Percentiles rank a stretch among this genome's conserved stretches.
These are phyloP conservation scores for Fusarium odoratissimum DNA, from an alignment of 2,329 filamentous ascomycete genomes.

Conservation along the genomic window DNA sequence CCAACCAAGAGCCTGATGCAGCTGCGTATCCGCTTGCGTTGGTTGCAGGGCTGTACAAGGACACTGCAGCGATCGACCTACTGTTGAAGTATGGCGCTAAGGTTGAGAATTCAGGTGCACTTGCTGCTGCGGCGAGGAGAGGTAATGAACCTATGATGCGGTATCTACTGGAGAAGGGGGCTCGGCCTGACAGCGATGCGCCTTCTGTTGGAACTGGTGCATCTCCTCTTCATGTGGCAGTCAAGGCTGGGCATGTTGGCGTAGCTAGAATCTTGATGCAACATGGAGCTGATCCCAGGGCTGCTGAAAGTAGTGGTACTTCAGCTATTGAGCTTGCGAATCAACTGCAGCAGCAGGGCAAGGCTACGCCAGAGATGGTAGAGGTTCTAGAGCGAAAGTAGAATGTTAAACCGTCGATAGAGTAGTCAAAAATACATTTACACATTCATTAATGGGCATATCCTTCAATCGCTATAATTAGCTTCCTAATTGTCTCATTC, in stretches of 20 bases:
- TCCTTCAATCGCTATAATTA: fast-evolving
- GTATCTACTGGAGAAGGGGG: not conserved
- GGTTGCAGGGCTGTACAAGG: not conserved
- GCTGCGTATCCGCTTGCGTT: not conserved
- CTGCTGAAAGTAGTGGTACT: not conserved
- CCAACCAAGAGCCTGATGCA: not conserved
- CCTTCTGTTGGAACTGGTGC: not conserved
- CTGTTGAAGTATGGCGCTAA: not conserved
- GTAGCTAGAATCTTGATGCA: not conserved
- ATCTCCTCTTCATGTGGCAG: not conserved
- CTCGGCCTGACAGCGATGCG: not conserved
- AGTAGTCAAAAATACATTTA: not conserved
- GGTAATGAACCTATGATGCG: not conserved
- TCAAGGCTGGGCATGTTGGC: not conserved
- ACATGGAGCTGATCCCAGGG: not conserved
- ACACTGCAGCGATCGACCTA: not conserved
- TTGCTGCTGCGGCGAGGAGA: not conserved
- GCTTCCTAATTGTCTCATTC: fast-evolving
- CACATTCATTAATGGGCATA: not conserved
- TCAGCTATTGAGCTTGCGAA: not conserved
- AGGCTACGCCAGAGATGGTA: not conserved
- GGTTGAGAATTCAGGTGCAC: not conserved
- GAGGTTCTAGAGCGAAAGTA: not conserved
- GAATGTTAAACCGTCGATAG: not conserved
- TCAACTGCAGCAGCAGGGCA: not conserved